phyloP scores from a whole-genome alignment of 805 yeast genomes.

The Teunomyces panamensis region DNA sequence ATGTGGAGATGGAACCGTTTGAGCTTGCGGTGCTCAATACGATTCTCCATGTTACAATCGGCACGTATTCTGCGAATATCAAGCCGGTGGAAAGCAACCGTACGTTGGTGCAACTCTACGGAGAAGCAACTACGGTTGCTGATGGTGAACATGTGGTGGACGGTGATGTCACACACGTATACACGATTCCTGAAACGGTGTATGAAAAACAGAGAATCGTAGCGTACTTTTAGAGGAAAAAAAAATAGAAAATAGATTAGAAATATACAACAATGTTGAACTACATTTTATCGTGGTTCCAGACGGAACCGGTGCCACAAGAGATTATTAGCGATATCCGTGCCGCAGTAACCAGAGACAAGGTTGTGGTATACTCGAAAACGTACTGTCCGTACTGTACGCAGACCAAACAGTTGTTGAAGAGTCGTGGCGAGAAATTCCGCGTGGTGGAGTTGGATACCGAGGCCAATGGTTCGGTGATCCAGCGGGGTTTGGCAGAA shows the following conservation, averaged over 20 bases:
- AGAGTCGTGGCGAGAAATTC: constrained; percentile 15
- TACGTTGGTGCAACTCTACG: constrained; percentile 5
- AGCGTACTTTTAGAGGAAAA: constrained; percentile 3
- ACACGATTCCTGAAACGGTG: neutral
- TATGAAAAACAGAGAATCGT: constrained; percentile 5
- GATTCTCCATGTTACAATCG: constrained; percentile 67
- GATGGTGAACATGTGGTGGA: constrained; percentile 1
- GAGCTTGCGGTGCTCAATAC: constrained; percentile 36
- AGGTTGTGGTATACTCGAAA: constrained; percentile 27
- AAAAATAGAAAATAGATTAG: neutral
- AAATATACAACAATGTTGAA: constrained; percentile 6
- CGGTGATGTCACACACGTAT: constrained; percentile 2
- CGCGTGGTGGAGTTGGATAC: constrained; percentile 29
- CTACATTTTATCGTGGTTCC: constrained; percentile 9
- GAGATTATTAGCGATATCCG: constrained; percentile 11
- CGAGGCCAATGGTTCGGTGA: constrained; percentile 21
- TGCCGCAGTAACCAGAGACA: constrained; percentile 9
- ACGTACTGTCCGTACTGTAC: constrained; percentile 44
- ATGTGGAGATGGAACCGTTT: constrained; percentile 2
- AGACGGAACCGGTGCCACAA: constrained; percentile 11
- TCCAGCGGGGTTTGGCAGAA: constrained; percentile 30
- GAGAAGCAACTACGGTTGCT: neutral
- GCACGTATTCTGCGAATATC: constrained; percentile 45
- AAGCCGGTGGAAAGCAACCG: constrained; percentile 54
- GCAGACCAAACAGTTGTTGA: constrained; percentile 36